These are phyloP conservation scores for Candida gorgasii DNA, from an alignment of 805 yeast species.

Conservation along the genomic window DNA sequence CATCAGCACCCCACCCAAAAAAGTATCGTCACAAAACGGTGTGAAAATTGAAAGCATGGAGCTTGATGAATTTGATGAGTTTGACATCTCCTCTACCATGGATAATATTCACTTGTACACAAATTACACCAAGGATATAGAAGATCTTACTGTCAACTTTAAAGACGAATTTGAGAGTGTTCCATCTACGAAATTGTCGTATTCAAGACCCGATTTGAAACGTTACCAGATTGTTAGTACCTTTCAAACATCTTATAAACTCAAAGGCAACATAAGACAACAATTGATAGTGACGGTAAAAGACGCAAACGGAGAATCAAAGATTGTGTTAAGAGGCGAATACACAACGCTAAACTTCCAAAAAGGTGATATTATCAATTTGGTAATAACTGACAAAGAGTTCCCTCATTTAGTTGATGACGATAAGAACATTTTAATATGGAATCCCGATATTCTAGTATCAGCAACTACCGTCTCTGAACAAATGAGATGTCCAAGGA, in stretches of 20 bases:
- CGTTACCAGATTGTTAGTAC: conserved; percentile 47
- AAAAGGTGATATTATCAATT: conserved; percentile 59
- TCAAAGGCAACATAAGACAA: conserved; percentile 27
- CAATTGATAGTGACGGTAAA: conserved; percentile 59
- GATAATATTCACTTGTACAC: neutral
- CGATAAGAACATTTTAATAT: conserved; percentile 61
- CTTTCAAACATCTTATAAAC: conserved; percentile 29
- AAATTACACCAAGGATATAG: conserved; percentile 2
- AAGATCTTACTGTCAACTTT: neutral
- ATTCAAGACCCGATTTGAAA: conserved; percentile 46
- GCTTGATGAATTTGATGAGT: conserved; percentile 7
- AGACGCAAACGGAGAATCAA: conserved; percentile 31
- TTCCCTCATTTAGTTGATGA: conserved; percentile 52
- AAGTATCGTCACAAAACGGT: conserved; percentile 11
- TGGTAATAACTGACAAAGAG: conserved; percentile 47
- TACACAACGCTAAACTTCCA: conserved; percentile 54
- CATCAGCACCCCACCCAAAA: neutral
- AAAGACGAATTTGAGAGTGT: conserved; percentile 1
- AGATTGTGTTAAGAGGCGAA: conserved; percentile 60
- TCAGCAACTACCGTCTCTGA: conserved; percentile 83
- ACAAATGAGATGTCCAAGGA: conserved; percentile 70
- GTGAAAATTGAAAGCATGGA: conserved; percentile 8
- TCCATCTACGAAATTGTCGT: conserved; percentile 27
- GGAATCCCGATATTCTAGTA: conserved; percentile 81
- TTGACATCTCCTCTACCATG: neutral